phyloP scores from a whole-genome alignment of 2,329 filamentous ascomycete genomes.

The Trichoderma sp. region DNA sequence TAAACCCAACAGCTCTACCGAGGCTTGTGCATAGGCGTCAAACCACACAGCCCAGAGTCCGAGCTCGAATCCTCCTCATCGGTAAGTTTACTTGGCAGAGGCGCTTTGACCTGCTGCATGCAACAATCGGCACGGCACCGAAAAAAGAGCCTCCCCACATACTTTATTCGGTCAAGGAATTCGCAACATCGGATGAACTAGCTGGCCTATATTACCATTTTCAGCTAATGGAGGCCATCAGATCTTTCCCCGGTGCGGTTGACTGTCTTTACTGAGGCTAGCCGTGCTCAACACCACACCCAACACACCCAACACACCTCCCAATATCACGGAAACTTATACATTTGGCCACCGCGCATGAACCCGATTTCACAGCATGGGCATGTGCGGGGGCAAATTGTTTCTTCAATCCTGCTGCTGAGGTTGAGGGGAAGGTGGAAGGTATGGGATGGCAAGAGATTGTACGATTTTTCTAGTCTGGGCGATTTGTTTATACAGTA shows the following conservation, averaged over 20 bases:
- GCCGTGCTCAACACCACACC: background rate
- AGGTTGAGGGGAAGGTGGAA: background rate
- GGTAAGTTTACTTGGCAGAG: background rate
- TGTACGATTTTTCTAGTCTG: background rate
- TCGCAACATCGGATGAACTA: background rate
- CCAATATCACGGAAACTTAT: background rate
- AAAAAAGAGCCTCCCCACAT: background rate
- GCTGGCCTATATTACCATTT: background rate
- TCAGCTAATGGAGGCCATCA: background rate
- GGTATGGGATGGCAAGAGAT: background rate
- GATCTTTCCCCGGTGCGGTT: background rate
- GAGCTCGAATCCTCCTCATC: background rate
- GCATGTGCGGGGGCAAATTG: background rate
- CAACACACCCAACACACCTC: background rate
- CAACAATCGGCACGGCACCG: background rate
- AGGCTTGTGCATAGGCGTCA: background rate
- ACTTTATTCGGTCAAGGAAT: background rate
- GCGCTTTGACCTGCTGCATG: background rate
- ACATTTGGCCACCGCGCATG: slow-evolving; percentile 1
- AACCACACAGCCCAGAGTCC: background rate
- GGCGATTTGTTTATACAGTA: background rate
- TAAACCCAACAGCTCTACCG: background rate
- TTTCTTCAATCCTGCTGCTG: background rate
- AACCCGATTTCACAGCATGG: background rate
- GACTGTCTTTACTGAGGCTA: background rate